phyloP scores from a whole-genome alignment of 352 stramenopile species.

The Phytophthora crassamura region DNA sequence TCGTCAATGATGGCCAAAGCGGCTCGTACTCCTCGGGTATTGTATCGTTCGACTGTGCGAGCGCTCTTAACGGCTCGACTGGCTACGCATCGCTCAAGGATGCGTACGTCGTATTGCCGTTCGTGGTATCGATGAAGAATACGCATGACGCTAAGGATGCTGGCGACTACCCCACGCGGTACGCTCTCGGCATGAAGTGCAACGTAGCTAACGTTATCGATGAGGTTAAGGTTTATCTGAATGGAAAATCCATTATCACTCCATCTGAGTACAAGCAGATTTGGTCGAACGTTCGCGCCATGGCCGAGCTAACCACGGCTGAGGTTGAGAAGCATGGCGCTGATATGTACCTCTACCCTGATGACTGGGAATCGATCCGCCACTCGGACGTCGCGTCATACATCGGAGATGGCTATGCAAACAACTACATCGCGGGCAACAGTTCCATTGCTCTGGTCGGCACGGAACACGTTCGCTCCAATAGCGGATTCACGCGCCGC shows the following conservation, averaged over 20 bases:
- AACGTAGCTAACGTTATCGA: neutral
- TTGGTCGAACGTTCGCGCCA: neutral
- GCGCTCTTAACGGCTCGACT: conserved; percentile 14
- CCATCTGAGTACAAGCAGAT: neutral
- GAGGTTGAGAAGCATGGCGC: neutral
- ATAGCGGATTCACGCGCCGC: too few species aligned
- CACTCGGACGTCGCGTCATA: too few species aligned
- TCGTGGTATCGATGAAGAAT: conserved; percentile 1
- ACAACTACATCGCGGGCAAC: too few species aligned
- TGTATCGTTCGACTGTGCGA: too few species aligned
- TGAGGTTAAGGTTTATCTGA: neutral
- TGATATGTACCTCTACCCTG: neutral
- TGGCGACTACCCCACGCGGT: neutral
- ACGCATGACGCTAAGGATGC: neutral
- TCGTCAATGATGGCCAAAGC: too few species aligned
- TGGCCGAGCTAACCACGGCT: neutral
- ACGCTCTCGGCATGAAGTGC: neutral
- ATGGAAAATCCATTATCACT: neutral
- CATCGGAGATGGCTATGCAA: too few species aligned
- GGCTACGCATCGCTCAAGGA: conserved; percentile 10
- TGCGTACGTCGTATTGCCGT: conserved; percentile 1
- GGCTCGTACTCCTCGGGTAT: too few species aligned
- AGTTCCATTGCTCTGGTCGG: too few species aligned
- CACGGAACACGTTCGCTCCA: too few species aligned
- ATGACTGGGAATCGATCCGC: neutral